Evolutionary conservation across 805 yeast genomes (phyloP), one percentile per base, ranked within the genome.

Genomic region (Clavispora asparagi): DNA sequence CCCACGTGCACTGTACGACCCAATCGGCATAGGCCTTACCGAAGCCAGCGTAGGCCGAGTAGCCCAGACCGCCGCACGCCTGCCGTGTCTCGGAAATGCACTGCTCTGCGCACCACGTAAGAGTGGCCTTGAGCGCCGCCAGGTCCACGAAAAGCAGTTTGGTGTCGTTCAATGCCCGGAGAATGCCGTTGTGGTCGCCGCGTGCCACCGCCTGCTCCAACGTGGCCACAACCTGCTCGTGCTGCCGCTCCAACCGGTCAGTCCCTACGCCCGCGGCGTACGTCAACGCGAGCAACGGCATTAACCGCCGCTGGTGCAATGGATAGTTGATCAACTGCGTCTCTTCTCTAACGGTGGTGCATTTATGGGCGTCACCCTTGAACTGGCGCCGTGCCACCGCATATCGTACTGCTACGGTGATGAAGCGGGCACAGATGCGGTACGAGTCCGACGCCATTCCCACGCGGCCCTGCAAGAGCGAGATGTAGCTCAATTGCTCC

Each of bases 1-100:
- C 77, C 77, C 77, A 72, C 28, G 77, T 72, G 60, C 75, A 69
- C 60, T 70, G 75, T 37, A 72, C 76, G 35, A 67, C 75, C 75
- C 76, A 72, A 47, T 72, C 77, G 39, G 67, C 70, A 48, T 63
- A 68, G 37, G 71, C 63, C 58, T 70, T 72, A 45, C 76, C 77
- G 46, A 72, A 72, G 23, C 76, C 76, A 49, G 63, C 63, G 62
- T 72, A 72, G 32, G 70, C 53, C 35, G 74, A 68, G 64, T 72
- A 72, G 49, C 77, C 77, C 54, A 67, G 76, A 43, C 77, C 77
- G 57, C 77, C 77, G 59, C 77, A 72, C 25, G 76, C 62, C 58
- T 72, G 77, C 57, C 77, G 65, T 33, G 65, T 48, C 55, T 72
- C 67, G 48, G 70, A 70, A 45, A 72, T 71, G 44, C 70, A 59